phyloP scores from a whole-genome alignment of 108 stramenopile genomes.

The Aurantiochytrium sp. region DNA sequence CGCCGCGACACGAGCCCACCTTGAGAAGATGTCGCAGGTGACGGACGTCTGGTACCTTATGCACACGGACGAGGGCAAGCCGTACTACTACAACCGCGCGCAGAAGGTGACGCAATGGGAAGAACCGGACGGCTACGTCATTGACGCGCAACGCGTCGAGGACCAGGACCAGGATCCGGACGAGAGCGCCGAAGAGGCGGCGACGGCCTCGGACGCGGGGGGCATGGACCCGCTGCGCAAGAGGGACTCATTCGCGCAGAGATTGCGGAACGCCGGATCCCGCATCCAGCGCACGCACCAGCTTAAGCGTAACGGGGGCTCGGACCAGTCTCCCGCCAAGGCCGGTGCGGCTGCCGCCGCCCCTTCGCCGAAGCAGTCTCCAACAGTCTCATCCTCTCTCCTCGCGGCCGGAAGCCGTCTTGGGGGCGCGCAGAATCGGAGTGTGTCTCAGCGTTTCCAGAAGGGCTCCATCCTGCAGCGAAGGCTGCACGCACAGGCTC shows the following conservation, averaged over 20 bases:
- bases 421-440: too few relatives aligned
- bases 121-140: conserved; percentile 5
- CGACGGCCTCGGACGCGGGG: neutral
- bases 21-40: neutral
- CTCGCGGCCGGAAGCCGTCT: neutral
- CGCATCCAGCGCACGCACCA: neutral
- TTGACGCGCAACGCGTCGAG: neutral
- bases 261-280: neutral
- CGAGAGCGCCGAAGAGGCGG: neutral
- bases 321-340: too few relatives aligned
- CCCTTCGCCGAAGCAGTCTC: neutral
- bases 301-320: too few relatives aligned
- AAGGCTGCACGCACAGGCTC: neutral
- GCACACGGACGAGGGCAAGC: neutral
- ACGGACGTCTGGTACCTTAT: neutral
- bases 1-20: too few relatives aligned
- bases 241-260: neutral
- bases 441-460: neutral
- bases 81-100: conserved; percentile 1
- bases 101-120: neutral
- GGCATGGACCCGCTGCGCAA: neutral
- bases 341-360: too few relatives aligned
- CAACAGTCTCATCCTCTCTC: neutral
- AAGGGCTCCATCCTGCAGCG: neutral
- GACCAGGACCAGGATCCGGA: neutral